A percentile compares a stretch with the other conserved stretches of the same genome.
Evolutionary conservation across 176 grass and related monocot genomes (phyloP).

Genomic region (Chloris gayana): DNA sequence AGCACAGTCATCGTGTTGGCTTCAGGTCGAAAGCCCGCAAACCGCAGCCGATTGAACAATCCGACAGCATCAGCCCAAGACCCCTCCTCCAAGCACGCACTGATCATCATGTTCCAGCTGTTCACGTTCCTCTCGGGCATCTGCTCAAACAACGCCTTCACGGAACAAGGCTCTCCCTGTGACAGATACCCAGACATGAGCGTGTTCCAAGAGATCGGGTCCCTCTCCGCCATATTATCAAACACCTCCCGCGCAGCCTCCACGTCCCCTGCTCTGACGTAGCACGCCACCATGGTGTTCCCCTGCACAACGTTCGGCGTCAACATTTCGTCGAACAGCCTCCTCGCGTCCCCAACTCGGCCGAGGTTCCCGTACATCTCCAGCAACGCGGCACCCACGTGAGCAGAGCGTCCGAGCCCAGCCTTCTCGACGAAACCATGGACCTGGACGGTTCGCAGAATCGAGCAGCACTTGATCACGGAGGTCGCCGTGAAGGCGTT

Average conservation of each 20-base stretch:
- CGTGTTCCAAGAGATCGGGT: conserved; percentile 60
- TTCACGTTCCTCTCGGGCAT: conserved; percentile 47
- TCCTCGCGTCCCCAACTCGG: conserved; percentile 26
- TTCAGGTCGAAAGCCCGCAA: conserved; percentile 37
- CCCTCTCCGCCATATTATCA: conserved; percentile 40
- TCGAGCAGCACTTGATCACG: conserved; percentile 48
- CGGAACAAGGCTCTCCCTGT: neutral
- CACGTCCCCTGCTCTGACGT: conserved; percentile 46
- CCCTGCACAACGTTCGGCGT: conserved; percentile 25
- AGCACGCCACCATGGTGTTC: conserved; percentile 50
- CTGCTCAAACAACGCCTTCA: conserved; percentile 44
- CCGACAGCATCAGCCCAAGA: conserved; percentile 39
- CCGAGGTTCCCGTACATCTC: conserved; percentile 45
- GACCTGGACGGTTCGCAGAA: conserved; percentile 37
- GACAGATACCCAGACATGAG: conserved; percentile 50
- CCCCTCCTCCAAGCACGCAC: conserved; percentile 42
- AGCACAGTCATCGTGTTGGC: conserved; percentile 53
- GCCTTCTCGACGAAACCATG: conserved; percentile 40
- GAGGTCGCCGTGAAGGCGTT: conserved; percentile 61
- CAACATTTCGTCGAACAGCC: conserved; percentile 33
- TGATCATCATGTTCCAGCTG: conserved; percentile 60
- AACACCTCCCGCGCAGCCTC: conserved; percentile 42
- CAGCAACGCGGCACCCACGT: conserved; percentile 42
- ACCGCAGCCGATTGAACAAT: conserved; percentile 58
- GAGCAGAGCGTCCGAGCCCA: conserved; percentile 38